Base-by-base conservation (phyloP, 768 basidiomycete species). In the Suillus hirtellus region DNA sequence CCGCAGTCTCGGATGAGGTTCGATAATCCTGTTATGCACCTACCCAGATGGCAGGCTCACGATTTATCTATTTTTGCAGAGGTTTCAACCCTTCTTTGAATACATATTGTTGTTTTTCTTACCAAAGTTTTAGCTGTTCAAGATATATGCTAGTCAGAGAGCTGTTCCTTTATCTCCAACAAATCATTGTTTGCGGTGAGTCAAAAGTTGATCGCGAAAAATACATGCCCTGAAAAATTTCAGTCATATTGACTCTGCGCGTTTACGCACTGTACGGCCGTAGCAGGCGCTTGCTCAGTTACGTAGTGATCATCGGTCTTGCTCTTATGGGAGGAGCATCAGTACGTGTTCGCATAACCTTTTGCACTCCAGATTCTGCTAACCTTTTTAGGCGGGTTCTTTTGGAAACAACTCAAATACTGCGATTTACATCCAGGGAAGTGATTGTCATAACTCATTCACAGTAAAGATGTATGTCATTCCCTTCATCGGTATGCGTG, bases 181-280 rank as follows among this genome's bases (percentile, higher is more conserved):
- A 86, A 68, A 73, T 83, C 14, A 65, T 80, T 2, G 80, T 86
- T 15, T 77, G 80, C 65, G 60, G 85, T 85, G 63, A 62, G 84
- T 71, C 24, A 17, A 12, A 11, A 35, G 54, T 62, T 19, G 3
- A 15, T 4, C 3, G 7, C 5, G 60, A 62, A 46, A 60, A 17
- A 46, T 11, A 24, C 52, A n/a, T 44, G 21, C 14, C 21, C 21
- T 49, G 12, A 49, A 14, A 43, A 11, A 37, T 61, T 61, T 12
- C 14, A 84, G 81, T 76, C 62, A 77, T 80, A 27, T 74, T 85
- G 34, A 77, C 78, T 15, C 69, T 83, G 46, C 81, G 85, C 44
- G 81, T 81, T 56, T 81, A 79, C 62, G 85, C 86, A 2, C 69
- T 87, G 14, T 86, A 84, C 62, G 73, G 74, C 11, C 69, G 80